These are phyloP conservation scores for Canavalia ensiformis DNA, from an alignment of 306 rosid genomes.

Conservation along the genomic window DNA sequence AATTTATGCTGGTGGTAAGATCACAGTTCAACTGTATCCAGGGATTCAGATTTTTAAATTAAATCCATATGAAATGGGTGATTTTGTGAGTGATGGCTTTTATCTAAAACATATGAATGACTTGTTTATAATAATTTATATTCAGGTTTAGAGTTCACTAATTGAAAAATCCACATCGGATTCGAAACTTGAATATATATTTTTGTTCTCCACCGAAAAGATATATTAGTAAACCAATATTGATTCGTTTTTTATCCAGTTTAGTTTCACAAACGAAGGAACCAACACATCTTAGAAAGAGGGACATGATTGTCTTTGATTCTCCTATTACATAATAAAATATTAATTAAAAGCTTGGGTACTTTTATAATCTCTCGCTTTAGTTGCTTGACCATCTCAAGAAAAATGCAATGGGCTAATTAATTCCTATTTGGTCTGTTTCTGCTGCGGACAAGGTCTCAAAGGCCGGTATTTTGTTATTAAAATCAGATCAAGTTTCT, in stretches of 20 bases:
- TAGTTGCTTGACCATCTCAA: too few relatives aligned
- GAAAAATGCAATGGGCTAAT: too few relatives aligned
- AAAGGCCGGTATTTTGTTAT: too few relatives aligned
- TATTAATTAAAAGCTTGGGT: neutral
- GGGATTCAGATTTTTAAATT: neutral
- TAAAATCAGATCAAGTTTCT: too few relatives aligned
- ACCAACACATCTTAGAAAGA: neutral
- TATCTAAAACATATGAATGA: neutral
- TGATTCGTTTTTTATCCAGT: neutral
- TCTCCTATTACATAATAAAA: constrained; percentile 1
- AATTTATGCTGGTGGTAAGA: neutral
- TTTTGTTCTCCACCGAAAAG: neutral
- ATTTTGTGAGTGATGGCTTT: neutral
- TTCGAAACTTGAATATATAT: neutral
- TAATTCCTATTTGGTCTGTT: too few relatives aligned
- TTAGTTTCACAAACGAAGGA: neutral
- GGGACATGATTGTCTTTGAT: neutral
- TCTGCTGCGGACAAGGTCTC: too few relatives aligned
- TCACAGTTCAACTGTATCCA: neutral
- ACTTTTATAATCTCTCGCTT: neutral
- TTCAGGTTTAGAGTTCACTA: neutral
- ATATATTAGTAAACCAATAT: neutral
- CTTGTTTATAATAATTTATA: neutral
- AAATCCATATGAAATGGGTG: neutral
- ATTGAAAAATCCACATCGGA: neutral